phyloP scores from a whole-genome alignment of 2,329 filamentous ascomycete species.

The Claviceps sp. region DNA sequence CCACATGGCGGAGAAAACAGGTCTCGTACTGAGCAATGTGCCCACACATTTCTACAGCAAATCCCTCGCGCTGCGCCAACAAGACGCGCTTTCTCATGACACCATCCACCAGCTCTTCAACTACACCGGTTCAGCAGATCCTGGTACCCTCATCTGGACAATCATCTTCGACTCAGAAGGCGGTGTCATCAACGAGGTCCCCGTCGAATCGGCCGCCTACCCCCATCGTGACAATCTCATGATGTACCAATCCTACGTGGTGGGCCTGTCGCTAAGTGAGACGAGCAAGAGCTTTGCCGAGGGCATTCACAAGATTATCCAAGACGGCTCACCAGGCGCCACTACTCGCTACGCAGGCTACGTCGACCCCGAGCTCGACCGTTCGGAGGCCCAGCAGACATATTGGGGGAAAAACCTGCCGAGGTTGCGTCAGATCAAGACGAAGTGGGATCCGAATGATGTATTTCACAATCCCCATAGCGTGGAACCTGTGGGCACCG shows the following conservation, averaged over 20 bases:
- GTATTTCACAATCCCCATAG: constrained; percentile 48
- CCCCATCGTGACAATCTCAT: constrained; percentile 50
- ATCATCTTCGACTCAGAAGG: constrained; percentile 49
- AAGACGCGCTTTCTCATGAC: constrained; percentile 32
- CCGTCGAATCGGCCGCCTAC: constrained; percentile 44
- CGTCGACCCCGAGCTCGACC: constrained; percentile 37
- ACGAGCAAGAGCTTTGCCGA: constrained; percentile 36
- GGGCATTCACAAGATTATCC: constrained; percentile 34
- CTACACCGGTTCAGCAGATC: constrained; percentile 35
- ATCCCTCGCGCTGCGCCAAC: constrained; percentile 37
- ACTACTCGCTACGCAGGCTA: constrained; percentile 49
- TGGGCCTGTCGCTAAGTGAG: constrained; percentile 34
- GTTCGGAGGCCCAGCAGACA: constrained; percentile 27
- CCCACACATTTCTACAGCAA: constrained; percentile 42
- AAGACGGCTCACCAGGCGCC: constrained; percentile 21
- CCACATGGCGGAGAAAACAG: constrained; percentile 35
- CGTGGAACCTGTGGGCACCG: constrained; percentile 33
- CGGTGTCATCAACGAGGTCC: constrained; percentile 43
- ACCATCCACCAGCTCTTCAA: constrained; percentile 36
- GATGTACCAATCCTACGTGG: constrained; percentile 48
- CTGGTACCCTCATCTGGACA: constrained; percentile 43
- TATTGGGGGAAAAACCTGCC: constrained; percentile 44
- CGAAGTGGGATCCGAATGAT: constrained; percentile 36
- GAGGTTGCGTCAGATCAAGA: constrained; percentile 34
- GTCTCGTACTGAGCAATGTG: constrained; percentile 31